A percentile compares a stretch with the other conserved stretches of the same genome.
Conservation (phyloP, 176 grass and related monocot species). For the Bothriochloa decipiens region DNA sequence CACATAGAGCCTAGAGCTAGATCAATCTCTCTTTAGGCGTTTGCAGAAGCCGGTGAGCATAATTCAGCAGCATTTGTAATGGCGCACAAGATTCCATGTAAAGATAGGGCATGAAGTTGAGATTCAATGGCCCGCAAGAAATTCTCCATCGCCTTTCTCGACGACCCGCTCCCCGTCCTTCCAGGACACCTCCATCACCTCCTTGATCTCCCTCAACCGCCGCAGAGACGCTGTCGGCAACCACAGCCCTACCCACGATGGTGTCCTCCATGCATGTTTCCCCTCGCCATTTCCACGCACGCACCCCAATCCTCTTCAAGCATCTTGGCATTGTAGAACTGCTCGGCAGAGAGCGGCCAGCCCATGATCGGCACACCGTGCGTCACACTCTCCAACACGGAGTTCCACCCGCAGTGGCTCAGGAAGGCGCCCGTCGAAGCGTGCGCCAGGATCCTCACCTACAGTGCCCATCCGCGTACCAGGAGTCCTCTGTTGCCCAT, state of each 20-base stretch:
- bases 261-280: neutral
- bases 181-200: neutral
- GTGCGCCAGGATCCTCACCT: constrained; percentile 48
- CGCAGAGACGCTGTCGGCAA: constrained; percentile 4
- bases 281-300: constrained; percentile 45
- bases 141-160: too few species aligned
- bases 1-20: too few species aligned
- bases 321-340: constrained; percentile 43
- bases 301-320: constrained; percentile 29
- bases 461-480: constrained; percentile 42
- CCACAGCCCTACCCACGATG: neutral
- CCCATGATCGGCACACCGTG: constrained; percentile 47
- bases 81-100: too few species aligned
- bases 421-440: constrained; percentile 48
- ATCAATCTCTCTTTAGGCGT: too few species aligned
- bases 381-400: constrained; percentile 15
- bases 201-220: neutral
- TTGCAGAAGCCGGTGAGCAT: too few species aligned
- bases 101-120: too few species aligned
- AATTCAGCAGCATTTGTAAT: too few species aligned
- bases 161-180: too few species aligned
- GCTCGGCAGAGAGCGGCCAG: constrained; percentile 42
- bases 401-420: constrained; percentile 13
- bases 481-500: neutral
- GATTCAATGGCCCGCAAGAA: too few species aligned